Conservation (phyloP, 2,329 filamentous ascomycete genomes). For the Lecanicillium sp. region DNA sequence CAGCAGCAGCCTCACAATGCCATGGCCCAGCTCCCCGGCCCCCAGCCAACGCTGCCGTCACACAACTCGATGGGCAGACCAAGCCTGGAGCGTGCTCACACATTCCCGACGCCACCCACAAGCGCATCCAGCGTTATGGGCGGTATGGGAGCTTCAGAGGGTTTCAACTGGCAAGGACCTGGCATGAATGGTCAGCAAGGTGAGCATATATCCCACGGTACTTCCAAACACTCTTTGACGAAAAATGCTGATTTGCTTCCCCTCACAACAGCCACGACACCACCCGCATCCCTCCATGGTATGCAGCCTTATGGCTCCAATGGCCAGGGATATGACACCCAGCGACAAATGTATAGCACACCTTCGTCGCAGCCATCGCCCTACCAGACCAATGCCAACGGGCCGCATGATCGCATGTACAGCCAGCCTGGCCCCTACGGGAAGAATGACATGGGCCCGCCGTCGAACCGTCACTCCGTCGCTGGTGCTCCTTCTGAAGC, state of each 20-base stretch:
- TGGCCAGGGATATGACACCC: conserved; percentile 65
- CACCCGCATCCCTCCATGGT: conserved; percentile 68
- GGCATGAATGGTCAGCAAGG: conserved; percentile 56
- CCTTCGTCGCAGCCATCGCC: conserved; percentile 61
- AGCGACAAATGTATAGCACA: conserved; percentile 71
- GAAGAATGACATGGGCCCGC: conserved; percentile 85
- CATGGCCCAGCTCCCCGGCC: conserved; percentile 52
- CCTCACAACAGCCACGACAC: conserved; percentile 76
- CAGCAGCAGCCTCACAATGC: conserved; percentile 48
- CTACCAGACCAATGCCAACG: conserved; percentile 57
- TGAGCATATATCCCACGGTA: conserved; percentile 55
- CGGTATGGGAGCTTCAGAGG: conserved; percentile 66
- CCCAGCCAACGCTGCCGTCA: conserved; percentile 49
- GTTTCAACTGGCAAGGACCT: conserved; percentile 68
- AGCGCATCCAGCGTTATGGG: conserved; percentile 81
- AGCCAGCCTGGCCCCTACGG: conserved; percentile 62
- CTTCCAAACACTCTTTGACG: conserved; percentile 55
- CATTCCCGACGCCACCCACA: conserved; percentile 88
- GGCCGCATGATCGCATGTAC: conserved; percentile 58
- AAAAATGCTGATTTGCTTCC: conserved; percentile 66
- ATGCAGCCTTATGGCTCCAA: conserved; percentile 70
- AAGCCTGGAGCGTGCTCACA: conserved; percentile 75
- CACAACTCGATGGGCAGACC: conserved; percentile 70
- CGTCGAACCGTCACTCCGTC: conserved; percentile 53
- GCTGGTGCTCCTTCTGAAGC: conserved; percentile 53